Evolutionary conservation across 306 rosid species (phyloP).

Genomic region (Glycine tomentella): DNA sequence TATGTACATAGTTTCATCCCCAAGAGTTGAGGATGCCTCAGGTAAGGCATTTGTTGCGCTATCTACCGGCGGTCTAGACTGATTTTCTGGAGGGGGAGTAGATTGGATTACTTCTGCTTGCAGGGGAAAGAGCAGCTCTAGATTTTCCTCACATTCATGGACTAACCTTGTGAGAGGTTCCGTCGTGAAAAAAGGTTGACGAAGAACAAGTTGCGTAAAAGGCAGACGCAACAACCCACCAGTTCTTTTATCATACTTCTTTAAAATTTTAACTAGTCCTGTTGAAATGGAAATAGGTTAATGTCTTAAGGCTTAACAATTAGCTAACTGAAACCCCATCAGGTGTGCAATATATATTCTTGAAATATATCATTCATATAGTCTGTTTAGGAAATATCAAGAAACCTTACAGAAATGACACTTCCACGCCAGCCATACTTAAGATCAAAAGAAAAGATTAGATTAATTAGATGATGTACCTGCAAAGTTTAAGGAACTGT

Average conservation of each 20-base stretch:
- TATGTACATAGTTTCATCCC: slow-evolving; percentile 68
- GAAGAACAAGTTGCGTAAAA: slow-evolving; percentile 81
- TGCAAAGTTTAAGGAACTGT: slow-evolving; percentile 95
- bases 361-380: slow-evolving; percentile 18
- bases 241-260: slow-evolving; percentile 95
- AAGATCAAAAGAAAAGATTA: no score
- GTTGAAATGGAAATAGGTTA: slow-evolving; percentile 50
- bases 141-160: slow-evolving; percentile 85
- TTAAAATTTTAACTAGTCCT: slow-evolving; percentile 90
- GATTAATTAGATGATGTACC: slow-evolving; percentile 55
- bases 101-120: slow-evolving; percentile 89
- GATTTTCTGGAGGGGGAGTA: slow-evolving; percentile 46
- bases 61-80: slow-evolving; percentile 43
- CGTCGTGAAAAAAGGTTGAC: slow-evolving; percentile 85
- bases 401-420: not conserved
- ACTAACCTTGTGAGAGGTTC: slow-evolving; percentile 86
- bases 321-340: slow-evolving; percentile 19
- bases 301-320: slow-evolving; percentile 35
- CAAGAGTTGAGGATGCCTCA: slow-evolving; percentile 62
- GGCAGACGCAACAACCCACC: slow-evolving; percentile 82
- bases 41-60: slow-evolving; percentile 37
- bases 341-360: not conserved
- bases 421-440: no score
- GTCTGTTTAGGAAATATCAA: slow-evolving; percentile 30
- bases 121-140: slow-evolving; percentile 90